phyloP scores from a whole-genome alignment of 2,329 filamentous ascomycete species.

The Chaetomiaceae sp. region DNA sequence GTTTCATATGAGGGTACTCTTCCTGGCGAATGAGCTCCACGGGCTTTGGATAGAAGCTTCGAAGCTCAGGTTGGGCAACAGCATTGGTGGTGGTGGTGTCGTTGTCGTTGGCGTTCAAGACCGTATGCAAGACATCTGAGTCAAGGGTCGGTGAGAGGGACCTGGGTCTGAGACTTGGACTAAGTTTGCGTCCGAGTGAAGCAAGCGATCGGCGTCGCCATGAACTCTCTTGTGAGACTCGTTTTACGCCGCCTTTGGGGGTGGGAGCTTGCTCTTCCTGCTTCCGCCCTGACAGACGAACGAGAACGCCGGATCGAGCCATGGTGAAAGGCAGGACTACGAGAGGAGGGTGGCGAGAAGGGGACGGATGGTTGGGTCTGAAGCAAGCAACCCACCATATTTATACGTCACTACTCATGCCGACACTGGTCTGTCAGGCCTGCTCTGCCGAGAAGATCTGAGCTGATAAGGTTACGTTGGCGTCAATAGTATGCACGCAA shows the following conservation, averaged over 20 bases:
- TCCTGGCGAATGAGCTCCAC: conserved; percentile 34
- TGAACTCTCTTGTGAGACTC: conserved; percentile 1
- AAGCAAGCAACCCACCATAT: neutral
- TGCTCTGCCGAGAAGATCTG: too few relatives aligned
- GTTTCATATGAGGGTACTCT: conserved; percentile 39
- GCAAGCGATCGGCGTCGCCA: conserved; percentile 14
- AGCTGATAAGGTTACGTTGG: too few relatives aligned
- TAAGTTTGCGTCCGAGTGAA: conserved; percentile 15
- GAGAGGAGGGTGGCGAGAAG: neutral
- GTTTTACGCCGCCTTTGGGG: neutral
- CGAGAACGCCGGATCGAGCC: conserved; percentile 9
- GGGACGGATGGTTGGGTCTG: neutral
- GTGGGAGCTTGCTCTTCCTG: neutral
- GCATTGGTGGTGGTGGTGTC: too few relatives aligned
- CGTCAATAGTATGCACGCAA: too few relatives aligned
- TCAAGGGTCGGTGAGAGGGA: neutral
- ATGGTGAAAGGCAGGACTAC: neutral
- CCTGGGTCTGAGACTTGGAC: neutral
- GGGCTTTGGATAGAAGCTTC: conserved; percentile 26
- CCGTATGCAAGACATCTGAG: neutral
- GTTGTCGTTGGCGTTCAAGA: neutral
- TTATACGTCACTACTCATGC: neutral
- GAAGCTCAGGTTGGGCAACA: neutral
- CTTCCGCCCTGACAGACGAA: conserved; percentile 10
- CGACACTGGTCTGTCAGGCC: too few relatives aligned